Conservation (phyloP, 345 rosid species). For the Physaria fendleri region DNA sequence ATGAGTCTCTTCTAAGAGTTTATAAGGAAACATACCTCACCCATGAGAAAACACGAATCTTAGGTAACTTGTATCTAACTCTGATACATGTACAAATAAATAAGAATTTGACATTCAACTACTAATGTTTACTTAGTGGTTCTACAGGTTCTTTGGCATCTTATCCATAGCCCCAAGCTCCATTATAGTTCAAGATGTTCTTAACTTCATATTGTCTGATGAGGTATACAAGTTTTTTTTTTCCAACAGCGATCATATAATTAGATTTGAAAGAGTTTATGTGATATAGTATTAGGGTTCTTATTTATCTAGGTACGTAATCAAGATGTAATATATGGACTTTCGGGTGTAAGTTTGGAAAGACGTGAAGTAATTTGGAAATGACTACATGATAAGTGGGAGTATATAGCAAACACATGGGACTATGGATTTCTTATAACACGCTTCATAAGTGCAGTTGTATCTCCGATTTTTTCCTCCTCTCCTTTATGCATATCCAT, state of each 20-base stretch:
- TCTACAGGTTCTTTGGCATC: conserved; percentile 64
- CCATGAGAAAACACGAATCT: conserved; percentile 91
- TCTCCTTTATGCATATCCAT: not conserved
- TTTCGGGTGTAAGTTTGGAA: conserved; percentile 57
- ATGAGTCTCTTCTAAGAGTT: conserved; percentile 69
- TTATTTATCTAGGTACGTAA: conserved; percentile 56
- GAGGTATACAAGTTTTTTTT: conserved; percentile 52
- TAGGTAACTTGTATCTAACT: conserved; percentile 37
- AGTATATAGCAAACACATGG: conserved; percentile 50
- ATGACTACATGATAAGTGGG: conserved; percentile 92
- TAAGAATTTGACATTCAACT: not conserved
- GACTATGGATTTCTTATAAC: conserved; percentile 70
- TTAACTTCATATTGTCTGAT: conserved; percentile 59
- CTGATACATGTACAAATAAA: not conserved
- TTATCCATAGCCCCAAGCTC: conserved; percentile 69
- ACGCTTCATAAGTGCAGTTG: conserved; percentile 59
- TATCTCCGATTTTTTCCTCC: conserved; percentile 60
- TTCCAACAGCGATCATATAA: not conserved
- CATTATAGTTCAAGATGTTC: conserved; percentile 53
- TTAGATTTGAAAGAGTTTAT: not conserved
- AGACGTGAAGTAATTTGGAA: conserved; percentile 93
- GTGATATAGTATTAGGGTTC: not conserved
- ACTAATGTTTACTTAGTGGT: not conserved
- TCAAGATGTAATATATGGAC: conserved; percentile 80
- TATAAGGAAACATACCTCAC: conserved; percentile 92